phyloP scores from a whole-genome alignment of 176 grass and related monocot genomes.

The Triticum monococcum region DNA sequence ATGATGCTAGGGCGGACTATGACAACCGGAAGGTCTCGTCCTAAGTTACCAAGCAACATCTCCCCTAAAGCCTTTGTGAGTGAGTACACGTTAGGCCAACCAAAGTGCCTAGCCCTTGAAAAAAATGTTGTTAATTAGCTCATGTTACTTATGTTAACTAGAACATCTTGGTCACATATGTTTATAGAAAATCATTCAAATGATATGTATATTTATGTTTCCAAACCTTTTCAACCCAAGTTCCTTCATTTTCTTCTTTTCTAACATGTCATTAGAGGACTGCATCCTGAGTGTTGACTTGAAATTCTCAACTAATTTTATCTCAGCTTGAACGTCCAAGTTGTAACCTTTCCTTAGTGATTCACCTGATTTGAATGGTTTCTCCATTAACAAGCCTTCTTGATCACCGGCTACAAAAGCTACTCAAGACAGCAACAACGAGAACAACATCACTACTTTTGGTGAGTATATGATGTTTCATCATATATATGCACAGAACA shows the following conservation, averaged over 20 bases:
- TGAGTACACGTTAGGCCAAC: too few species aligned
- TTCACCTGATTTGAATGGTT: constrained; percentile 33
- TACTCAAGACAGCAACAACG: not conserved
- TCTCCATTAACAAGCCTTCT: constrained; percentile 54
- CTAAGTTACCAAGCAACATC: too few species aligned
- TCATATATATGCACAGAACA: too few species aligned
- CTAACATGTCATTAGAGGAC: not conserved
- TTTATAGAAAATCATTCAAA: too few species aligned
- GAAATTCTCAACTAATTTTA: constrained; percentile 42
- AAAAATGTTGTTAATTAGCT: not conserved
- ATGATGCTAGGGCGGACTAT: constrained; percentile 9
- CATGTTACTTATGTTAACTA: not conserved
- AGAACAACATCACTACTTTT: too few species aligned
- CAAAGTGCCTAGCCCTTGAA: too few species aligned
- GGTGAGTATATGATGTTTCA: too few species aligned
- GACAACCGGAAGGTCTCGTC: too few species aligned
- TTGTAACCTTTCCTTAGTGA: constrained; percentile 20
- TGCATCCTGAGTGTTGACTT: constrained; percentile 20
- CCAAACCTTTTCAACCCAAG: not conserved
- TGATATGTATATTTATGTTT: not conserved
- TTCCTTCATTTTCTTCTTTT: not conserved
- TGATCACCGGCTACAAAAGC: constrained; percentile 49
- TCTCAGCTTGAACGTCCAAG: constrained; percentile 46
- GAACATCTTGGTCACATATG: too few species aligned
- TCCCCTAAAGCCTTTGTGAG: too few species aligned